Conservation (phyloP, 345 rosid species). For the Euphorbia lathyris region DNA sequence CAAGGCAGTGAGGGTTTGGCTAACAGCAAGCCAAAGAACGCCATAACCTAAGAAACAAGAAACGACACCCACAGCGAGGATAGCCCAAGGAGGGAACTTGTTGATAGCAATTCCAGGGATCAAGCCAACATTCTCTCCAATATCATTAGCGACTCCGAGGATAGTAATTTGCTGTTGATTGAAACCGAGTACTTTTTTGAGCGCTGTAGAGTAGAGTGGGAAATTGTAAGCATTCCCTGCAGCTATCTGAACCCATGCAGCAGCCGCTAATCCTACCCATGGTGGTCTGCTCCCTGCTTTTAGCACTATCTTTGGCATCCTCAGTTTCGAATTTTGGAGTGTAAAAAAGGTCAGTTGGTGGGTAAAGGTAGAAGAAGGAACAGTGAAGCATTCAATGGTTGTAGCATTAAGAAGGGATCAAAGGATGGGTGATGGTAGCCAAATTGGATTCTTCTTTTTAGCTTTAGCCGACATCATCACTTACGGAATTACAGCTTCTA, state of each 20-base stretch:
- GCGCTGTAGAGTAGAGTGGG: slow-evolving; percentile 70
- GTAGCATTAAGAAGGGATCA: too few relatives aligned
- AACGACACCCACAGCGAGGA: slow-evolving; percentile 60
- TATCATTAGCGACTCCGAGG: slow-evolving; percentile 88
- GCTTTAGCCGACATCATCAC: too few relatives aligned
- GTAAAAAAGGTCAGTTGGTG: too few relatives aligned
- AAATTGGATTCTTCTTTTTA: too few relatives aligned
- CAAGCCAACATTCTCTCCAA: slow-evolving; percentile 83
- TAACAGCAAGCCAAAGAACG: slow-evolving; percentile 79
- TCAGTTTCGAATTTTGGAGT: not conserved
- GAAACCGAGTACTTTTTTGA: slow-evolving; percentile 74
- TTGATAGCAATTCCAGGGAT: slow-evolving; percentile 86
- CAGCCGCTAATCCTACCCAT: slow-evolving; percentile 94
- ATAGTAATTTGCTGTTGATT: slow-evolving; percentile 81
- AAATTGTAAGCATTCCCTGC: slow-evolving; percentile 72
- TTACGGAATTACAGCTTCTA: too few relatives aligned
- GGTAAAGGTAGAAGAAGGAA: too few relatives aligned
- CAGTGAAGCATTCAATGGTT: too few relatives aligned
- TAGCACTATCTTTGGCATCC: slow-evolving; percentile 45
- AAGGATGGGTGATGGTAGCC: too few relatives aligned
- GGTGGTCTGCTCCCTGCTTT: slow-evolving; percentile 93
- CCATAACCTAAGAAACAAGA: slow-evolving; percentile 86
- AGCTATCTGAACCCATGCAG: slow-evolving; percentile 74
- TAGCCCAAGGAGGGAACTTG: slow-evolving; percentile 88
- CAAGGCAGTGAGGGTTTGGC: slow-evolving; percentile 47